phyloP scores from a whole-genome alignment of 176 grass and related monocot species.

The Juncus inflexus region DNA sequence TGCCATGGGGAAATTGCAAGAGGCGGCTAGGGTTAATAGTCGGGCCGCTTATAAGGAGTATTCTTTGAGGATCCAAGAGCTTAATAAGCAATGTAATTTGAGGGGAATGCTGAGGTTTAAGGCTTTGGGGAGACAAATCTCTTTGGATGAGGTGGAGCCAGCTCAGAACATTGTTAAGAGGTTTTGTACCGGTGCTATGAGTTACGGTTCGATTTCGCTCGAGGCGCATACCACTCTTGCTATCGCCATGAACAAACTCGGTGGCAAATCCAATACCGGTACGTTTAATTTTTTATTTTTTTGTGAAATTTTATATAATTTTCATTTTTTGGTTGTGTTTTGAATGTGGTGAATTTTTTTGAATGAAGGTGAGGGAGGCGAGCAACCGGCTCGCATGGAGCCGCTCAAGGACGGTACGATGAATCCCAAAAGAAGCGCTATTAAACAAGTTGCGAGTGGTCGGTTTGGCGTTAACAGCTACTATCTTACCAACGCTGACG shows the following conservation, averaged over 20 bases:
- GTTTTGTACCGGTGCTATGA: conserved; percentile 94
- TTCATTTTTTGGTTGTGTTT: conserved; percentile 1
- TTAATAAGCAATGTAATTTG: conserved; percentile 90
- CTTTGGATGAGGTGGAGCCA: conserved; percentile 89
- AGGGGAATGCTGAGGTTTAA: conserved; percentile 98
- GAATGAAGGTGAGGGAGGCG: conserved; percentile 83
- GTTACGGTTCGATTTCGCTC: conserved; percentile 98
- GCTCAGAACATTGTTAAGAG: conserved; percentile 88
- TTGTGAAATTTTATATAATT: conserved; percentile 1
- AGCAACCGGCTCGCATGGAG: conserved; percentile 93
- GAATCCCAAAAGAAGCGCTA: conserved; percentile 96
- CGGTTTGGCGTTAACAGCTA: conserved; percentile 96
- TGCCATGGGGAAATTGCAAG: conserved; percentile 94
- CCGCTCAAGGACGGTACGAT: conserved; percentile 74
- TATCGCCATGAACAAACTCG: conserved; percentile 96
- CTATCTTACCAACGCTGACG: conserved; percentile 95
- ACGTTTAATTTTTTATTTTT: conserved; percentile 24
- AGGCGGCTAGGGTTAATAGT: conserved; percentile 88
- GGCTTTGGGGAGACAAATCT: conserved; percentile 53
- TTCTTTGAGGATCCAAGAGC: conserved; percentile 84
- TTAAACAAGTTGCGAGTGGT: conserved; percentile 98
- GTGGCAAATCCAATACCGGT: conserved; percentile 99
- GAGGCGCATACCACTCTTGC: conserved; percentile 97
- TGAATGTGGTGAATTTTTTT: conserved; percentile 1
- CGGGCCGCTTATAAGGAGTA: conserved; percentile 91